Evolutionary conservation across 2,329 filamentous ascomycete genomes (phyloP).

Genomic region (Ramularia endophylla): DNA sequence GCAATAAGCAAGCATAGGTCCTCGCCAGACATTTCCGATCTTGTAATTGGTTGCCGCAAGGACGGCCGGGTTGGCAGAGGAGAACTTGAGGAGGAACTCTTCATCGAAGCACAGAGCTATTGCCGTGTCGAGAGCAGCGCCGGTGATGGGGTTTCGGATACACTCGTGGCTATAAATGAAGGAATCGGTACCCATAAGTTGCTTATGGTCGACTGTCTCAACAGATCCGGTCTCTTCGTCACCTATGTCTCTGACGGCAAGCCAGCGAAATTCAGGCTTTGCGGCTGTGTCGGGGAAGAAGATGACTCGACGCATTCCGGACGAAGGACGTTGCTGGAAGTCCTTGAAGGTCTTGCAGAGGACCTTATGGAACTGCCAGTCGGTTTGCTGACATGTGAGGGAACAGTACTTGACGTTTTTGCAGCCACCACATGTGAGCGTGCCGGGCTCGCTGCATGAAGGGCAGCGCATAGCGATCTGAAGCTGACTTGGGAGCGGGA

Average conservation of each 20-base stretch:
- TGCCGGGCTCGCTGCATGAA: constrained; percentile 1
- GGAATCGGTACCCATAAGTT: no score
- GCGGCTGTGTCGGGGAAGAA: background rate
- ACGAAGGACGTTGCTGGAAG: background rate
- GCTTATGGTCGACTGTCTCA: no score
- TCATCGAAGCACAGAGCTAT: background rate
- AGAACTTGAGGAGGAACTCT: background rate
- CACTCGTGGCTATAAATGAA: no score
- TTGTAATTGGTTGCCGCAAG: background rate
- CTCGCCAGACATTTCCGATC: background rate
- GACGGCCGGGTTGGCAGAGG: background rate
- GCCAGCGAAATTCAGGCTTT: constrained; percentile 1
- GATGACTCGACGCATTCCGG: background rate
- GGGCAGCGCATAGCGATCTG: no score
- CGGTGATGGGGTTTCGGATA: no score
- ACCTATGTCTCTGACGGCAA: background rate
- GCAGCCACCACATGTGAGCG: constrained; percentile 43
- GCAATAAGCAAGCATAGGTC: background rate
- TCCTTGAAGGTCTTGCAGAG: background rate
- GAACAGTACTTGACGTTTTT: constrained; percentile 43
- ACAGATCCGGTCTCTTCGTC: no score
- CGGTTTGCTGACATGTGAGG: constrained; percentile 2
- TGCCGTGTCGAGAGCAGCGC: background rate
- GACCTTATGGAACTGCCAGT: constrained; percentile 3
- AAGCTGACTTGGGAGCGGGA: no score